These are phyloP conservation scores for Cryptosporidium ubiquitum DNA, from an alignment of 169 alveolate species.

Conservation along the genomic window DNA sequence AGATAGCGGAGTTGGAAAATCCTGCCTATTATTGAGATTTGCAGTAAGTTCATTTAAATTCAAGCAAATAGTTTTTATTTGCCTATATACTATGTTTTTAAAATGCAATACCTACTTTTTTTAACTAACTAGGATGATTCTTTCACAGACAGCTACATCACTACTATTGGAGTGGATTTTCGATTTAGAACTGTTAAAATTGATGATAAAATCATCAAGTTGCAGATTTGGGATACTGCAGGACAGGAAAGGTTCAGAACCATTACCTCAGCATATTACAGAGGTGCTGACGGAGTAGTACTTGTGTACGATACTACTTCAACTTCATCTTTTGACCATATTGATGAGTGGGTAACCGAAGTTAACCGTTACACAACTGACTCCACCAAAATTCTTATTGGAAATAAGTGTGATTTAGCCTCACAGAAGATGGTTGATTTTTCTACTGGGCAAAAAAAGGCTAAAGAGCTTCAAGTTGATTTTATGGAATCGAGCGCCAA, in stretches of 20 bases:
- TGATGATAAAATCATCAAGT: slow-evolving; percentile 90
- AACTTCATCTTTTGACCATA: slow-evolving; percentile 84
- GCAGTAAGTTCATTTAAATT: slow-evolving; percentile 80
- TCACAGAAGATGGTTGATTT: slow-evolving; percentile 53
- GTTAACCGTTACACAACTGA: slow-evolving; percentile 93
- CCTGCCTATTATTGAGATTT: slow-evolving; percentile 95
- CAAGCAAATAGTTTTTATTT: slow-evolving; percentile 30
- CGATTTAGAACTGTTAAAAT: slow-evolving; percentile 91
- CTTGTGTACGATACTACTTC: slow-evolving; percentile 92
- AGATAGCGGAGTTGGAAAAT: slow-evolving; percentile 98
- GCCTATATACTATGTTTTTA: slow-evolving; percentile 3
- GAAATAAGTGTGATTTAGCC: slow-evolving; percentile 93
- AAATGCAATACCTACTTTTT: slow-evolving; percentile 21
- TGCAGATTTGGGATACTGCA: slow-evolving; percentile 98
- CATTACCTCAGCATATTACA: slow-evolving; percentile 94
- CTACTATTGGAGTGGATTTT: slow-evolving; percentile 94
- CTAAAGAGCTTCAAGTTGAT: slow-evolving; percentile 48
- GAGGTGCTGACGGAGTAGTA: slow-evolving; percentile 96
- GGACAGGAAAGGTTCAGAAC: slow-evolving; percentile 97
- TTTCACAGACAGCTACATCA: slow-evolving; percentile 90
- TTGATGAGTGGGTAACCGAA: slow-evolving; percentile 92
- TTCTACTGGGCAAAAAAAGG: slow-evolving; percentile 44
- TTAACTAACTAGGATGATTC: slow-evolving; percentile 82
- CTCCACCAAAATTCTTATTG: slow-evolving; percentile 93
- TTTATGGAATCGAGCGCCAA: slow-evolving; percentile 71